phyloP scores from a whole-genome alignment of 164 flowering plant genomes.

The Stephania cephalantha region DNA sequence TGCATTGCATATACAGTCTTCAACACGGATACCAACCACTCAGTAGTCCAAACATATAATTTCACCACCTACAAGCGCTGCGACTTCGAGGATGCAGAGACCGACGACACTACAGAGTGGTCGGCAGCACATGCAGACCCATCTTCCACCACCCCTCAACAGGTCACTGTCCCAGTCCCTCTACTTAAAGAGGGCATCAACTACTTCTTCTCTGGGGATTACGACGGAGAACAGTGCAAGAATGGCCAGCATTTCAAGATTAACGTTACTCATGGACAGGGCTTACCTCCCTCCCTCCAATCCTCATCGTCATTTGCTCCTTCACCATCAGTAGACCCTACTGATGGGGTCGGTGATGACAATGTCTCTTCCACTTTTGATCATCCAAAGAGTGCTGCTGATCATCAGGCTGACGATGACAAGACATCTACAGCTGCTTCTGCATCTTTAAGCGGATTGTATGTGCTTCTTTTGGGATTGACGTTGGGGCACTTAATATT shows the following conservation, averaged over 20 bases:
- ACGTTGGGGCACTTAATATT: no score
- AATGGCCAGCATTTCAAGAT: constrained; percentile 71
- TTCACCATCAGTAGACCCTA: constrained; percentile 23
- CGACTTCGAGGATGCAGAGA: constrained; percentile 43
- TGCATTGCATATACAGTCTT: constrained; percentile 52
- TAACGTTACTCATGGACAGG: constrained; percentile 71
- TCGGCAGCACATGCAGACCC: constrained; percentile 39
- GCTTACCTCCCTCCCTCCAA: constrained; percentile 53
- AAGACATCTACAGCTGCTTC: constrained; percentile 15
- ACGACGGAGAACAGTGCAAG: constrained; percentile 85
- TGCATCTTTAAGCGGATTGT: no score
- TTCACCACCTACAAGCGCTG: constrained; percentile 66
- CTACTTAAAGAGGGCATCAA: constrained; percentile 57
- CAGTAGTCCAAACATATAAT: constrained; percentile 77
- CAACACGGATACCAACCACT: constrained; percentile 81
- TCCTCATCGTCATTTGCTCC: constrained; percentile 33
- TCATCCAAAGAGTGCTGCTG: constrained; percentile 37
- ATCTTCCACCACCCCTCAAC: constrained; percentile 30
- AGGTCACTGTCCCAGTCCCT: constrained; percentile 52
- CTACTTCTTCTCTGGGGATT: constrained; percentile 79
- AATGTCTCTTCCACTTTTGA: constrained; percentile 55
- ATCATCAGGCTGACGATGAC: constrained; percentile 7
- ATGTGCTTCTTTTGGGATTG: no score
- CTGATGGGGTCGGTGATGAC: constrained; percentile 18
- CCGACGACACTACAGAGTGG: constrained; percentile 59